Evolutionary conservation across 2,329 filamentous ascomycete species (phyloP).

Genomic region (Cordyceps javanica): DNA sequence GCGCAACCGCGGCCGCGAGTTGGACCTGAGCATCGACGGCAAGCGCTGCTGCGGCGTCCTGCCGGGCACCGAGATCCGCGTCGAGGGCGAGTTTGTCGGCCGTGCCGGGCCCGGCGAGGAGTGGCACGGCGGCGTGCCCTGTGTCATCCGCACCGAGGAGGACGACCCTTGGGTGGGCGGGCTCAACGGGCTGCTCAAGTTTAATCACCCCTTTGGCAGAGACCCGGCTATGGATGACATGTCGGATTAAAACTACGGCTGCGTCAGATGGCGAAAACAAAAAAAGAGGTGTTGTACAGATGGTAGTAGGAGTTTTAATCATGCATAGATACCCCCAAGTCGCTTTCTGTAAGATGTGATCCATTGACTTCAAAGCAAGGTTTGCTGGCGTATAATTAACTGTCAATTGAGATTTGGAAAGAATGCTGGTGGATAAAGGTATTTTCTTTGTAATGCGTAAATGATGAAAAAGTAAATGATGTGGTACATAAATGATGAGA

Average conservation of each 20-base stretch:
- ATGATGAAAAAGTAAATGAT: too few species aligned
- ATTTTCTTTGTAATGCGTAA: too few species aligned
- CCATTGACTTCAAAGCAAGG: too few species aligned
- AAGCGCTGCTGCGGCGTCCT: constrained; percentile 60
- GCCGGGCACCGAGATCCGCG: constrained; percentile 77
- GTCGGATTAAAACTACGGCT: constrained; percentile 18
- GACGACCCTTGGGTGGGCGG: constrained; percentile 97
- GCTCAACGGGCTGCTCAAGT: constrained; percentile 87
- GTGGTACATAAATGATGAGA: too few species aligned
- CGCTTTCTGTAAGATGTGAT: not conserved
- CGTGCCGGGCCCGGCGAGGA: constrained; percentile 34
- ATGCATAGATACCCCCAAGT: constrained; percentile 8
- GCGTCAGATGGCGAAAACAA: not conserved
- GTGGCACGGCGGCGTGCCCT: constrained; percentile 79
- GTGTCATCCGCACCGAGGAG: constrained; percentile 69
- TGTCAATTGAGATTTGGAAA: too few species aligned
- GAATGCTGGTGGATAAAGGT: too few species aligned
- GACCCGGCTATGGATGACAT: constrained; percentile 26
- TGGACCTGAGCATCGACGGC: constrained; percentile 76
- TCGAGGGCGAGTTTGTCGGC: constrained; percentile 78
- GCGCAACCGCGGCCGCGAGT: constrained; percentile 68
- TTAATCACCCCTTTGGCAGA: constrained; percentile 88
- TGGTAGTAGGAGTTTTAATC: not conserved
- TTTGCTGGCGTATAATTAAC: too few species aligned
- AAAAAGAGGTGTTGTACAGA: not conserved